phyloP scores from a whole-genome alignment of 495 filamentous ascomycete species.

The Halenospora varia region DNA sequence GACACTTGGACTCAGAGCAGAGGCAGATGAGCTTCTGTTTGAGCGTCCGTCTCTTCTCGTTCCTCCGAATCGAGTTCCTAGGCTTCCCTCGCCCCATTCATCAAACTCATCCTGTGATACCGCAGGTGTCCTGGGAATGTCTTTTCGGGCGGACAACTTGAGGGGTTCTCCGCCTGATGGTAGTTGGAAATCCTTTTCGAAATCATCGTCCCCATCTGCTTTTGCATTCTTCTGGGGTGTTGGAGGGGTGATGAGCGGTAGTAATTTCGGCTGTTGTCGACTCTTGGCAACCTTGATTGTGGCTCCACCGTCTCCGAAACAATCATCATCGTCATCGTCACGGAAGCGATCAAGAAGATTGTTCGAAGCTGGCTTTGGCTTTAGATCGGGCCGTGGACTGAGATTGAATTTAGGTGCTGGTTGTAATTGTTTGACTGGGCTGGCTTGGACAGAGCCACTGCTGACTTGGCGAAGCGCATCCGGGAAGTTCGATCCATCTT shows the following conservation, averaged over 20 bases:
- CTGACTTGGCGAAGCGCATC: slow-evolving; percentile 64
- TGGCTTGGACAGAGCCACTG: slow-evolving; percentile 33
- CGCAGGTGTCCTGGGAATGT: slow-evolving; percentile 52
- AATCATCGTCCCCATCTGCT: slow-evolving; percentile 54
- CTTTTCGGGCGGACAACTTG: slow-evolving; percentile 54
- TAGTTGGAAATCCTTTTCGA: slow-evolving; percentile 75
- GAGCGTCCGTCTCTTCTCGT: slow-evolving; percentile 73
- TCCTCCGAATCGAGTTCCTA: slow-evolving; percentile 83
- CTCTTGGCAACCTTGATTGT: slow-evolving; percentile 68
- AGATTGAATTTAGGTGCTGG: slow-evolving; percentile 25
- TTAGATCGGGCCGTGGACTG: slow-evolving; percentile 14
- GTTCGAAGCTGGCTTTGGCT: slow-evolving; percentile 23
- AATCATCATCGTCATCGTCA: slow-evolving; percentile 56
- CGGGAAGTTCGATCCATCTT: slow-evolving; percentile 57
- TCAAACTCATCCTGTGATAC: slow-evolving; percentile 74
- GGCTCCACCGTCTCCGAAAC: slow-evolving; percentile 54
- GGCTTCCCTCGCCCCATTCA: slow-evolving; percentile 89
- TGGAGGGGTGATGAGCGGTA: slow-evolving; percentile 53
- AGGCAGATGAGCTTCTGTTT: slow-evolving; percentile 78
- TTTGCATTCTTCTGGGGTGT: slow-evolving; percentile 40
- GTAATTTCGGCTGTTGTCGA: slow-evolving; percentile 46
- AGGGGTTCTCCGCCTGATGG: slow-evolving; percentile 54
- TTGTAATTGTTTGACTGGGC: slow-evolving; percentile 33
- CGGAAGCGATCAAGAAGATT: slow-evolving; percentile 53
- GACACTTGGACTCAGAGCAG: slow-evolving; percentile 84